Evolutionary conservation across 108 stramenopile genomes (phyloP), one percentile per base, ranked within the genome.

Genomic region (Aurantiochytrium sp.): DNA sequence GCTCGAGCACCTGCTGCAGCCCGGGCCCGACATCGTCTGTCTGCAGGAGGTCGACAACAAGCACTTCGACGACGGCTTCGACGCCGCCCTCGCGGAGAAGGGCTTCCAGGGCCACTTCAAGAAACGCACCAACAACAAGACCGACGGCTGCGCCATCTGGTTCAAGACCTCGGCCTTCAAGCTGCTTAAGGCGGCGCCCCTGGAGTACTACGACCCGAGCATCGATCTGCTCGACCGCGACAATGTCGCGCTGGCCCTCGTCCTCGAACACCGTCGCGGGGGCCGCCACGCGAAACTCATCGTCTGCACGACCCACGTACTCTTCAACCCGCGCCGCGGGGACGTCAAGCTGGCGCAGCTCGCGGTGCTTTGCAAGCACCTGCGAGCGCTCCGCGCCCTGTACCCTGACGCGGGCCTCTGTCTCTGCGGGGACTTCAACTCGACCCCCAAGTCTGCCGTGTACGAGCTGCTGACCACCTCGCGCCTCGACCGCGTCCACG

Each of bases 281-380:
- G 36, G 10, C 19, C 36, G 32, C 10, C 42, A 24, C 6, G 36
- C 34, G 30, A 89, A 73, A 15, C 32, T 90, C 24, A 48, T 90
- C 31, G 53, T 90, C 10, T 90, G 89, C 37, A 90, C 90, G 31
- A 90, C 89, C 24, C 90, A 90, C 36, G 41, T 90, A 24, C 85
- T 90, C 32, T 90, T 90, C 53, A 90, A 90, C 69, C 89, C 89
- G 42, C 88, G 65, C 55, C 69, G 90, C 3, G 90, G 90, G 0
- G 90, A 90, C 86, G 87, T 90, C 88, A 90, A 90, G 87, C 39
- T 88, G 21, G 90, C 90, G 12, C 90, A 90, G 89, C 89, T 90
- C 4, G 34, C 39, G 88, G 12, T 89, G 88, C 87, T 90, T 4
- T 86, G 41, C 37, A 42, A 4, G 8, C 30, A 73, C 12, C 17